phyloP scores from a whole-genome alignment of 1,139 yeast species.

The Yamadazyma atlantica region DNA sequence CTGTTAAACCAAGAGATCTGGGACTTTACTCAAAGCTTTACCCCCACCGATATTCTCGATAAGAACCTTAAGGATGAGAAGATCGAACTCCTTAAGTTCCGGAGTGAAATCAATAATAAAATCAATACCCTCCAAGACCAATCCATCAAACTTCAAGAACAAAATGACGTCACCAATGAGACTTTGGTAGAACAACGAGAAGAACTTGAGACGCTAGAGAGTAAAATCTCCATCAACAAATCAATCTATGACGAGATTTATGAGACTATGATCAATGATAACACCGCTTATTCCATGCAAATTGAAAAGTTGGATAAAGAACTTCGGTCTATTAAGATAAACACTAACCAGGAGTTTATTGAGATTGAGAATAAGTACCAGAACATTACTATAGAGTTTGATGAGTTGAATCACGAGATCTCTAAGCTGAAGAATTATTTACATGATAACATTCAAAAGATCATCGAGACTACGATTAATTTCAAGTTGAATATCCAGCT shows the following conservation, averaged over 20 bases:
- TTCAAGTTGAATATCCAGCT: conserved; percentile 68
- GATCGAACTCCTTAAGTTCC: conserved; percentile 42
- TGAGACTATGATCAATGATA: conserved; percentile 56
- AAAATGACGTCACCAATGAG: conserved; percentile 56
- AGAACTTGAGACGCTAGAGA: conserved; percentile 57
- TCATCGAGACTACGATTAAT: conserved; percentile 58
- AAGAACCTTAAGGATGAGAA: conserved; percentile 39
- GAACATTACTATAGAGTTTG: conserved; percentile 54
- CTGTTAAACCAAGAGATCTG: conserved; percentile 25
- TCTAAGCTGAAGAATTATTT: conserved; percentile 48
- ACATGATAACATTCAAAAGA: conserved; percentile 53
- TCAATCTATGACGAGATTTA: conserved; percentile 57
- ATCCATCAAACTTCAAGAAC: conserved; percentile 56
- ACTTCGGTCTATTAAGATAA: conserved; percentile 50
- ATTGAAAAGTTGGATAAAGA: conserved; percentile 67
- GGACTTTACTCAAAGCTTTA: conserved; percentile 22
- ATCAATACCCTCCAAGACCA: conserved; percentile 61
- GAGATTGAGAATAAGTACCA: conserved; percentile 59
- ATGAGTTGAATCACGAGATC: conserved; percentile 49
- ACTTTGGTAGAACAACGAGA: conserved; percentile 57
- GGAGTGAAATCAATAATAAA: conserved; percentile 47
- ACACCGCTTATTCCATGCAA: conserved; percentile 58
- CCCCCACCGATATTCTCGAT: conserved; percentile 29
- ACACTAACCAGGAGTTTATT: conserved; percentile 53
- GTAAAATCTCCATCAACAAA: conserved; percentile 53